Base-by-base conservation (phyloP, 2,329 filamentous ascomycete species). In the Leptographium lundbergii region DNA sequence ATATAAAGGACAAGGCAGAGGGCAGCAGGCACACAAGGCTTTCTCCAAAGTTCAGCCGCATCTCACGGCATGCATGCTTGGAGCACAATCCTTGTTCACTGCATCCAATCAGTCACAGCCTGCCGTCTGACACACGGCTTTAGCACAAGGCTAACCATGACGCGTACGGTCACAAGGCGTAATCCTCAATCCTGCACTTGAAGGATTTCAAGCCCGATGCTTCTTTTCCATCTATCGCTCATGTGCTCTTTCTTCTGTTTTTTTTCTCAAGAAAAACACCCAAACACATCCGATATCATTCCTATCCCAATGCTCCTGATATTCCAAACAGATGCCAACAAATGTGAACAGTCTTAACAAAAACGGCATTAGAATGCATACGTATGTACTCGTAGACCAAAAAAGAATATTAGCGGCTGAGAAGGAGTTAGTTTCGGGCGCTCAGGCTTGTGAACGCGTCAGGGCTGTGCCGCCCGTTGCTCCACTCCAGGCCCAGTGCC, bases 371-470 rank as follows among this genome's bases (percentile, higher is more conserved):
- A 48, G 24, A 48, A 45, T 57, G 29, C 32, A 57, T 29, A 54
- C 22, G 47, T 34, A 54, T 55, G 48, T 42, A 57, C 51, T 39
- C 27, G 48, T 42, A 57, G 47, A 47, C 27, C 54, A 32, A 36
- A 57, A 48, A 52, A 27, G 48, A 59, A n/a, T 24, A 53, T 50
- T 6, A 45, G 53, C 27, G 19, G 25, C 52, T 34, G n/a, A 36
- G 32, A 36, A 54, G 19, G 45, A 39, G 53, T 67, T 69, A 72
- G 66, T 80, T 78, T 64, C 80, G 75, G 57, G 86, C 82, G 66
- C 86, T 89, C 63, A 91, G 74, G 56, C 85, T 88, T 2, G 87
- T 83, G 76, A 91, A 91, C 17, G 88, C 88, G 70, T 91, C 88
- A 4, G 88, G 88, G 65, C 87, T 90, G 67, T 91, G 87, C 50